Conservation (phyloP, 225 moss, liverwort and hornwort species). For the Physcomitrium patens region DNA sequence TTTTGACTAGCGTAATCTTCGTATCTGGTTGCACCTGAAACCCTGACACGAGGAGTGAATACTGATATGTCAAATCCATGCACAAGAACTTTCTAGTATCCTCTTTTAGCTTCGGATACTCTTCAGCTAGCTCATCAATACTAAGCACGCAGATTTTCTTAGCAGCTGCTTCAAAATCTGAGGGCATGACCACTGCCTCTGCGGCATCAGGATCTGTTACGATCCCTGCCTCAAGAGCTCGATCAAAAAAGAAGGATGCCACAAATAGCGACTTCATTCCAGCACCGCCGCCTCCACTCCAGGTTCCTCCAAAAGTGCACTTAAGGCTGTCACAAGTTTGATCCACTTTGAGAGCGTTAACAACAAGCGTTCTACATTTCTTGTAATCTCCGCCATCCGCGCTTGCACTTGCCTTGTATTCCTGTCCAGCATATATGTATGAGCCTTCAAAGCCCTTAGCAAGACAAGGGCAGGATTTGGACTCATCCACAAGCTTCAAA, state of each 20-base stretch:
- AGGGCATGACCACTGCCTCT: conserved; percentile 65
- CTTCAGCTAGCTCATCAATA: conserved; percentile 48
- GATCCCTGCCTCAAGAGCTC: conserved; percentile 70
- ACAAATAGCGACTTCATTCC: conserved; percentile 81
- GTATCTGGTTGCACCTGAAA: conserved; percentile 64
- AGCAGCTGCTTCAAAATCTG: conserved; percentile 68
- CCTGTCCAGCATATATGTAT: conserved; percentile 67
- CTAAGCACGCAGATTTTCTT: conserved; percentile 65
- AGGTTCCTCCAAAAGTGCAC: conserved; percentile 94
- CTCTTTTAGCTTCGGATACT: conserved; percentile 44
- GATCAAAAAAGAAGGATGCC: conserved; percentile 96
- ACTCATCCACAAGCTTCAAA: conserved; percentile 63
- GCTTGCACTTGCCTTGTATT: conserved; percentile 48
- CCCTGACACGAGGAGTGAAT: conserved; percentile 72
- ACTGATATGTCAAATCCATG: conserved; percentile 84
- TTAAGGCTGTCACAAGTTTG: conserved; percentile 74
- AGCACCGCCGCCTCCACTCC: conserved; percentile 90
- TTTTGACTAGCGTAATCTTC: conserved; percentile 79
- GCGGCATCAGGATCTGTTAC: conserved; percentile 63
- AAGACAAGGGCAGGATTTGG: conserved; percentile 69
- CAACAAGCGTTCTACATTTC: conserved; percentile 57
- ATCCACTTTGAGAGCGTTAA: conserved; percentile 65
- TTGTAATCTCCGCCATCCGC: conserved; percentile 61
- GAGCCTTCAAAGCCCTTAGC: conserved; percentile 62
- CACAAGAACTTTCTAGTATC: conserved; percentile 70